Base-by-base conservation (phyloP, 2,329 filamentous ascomycete species). In the Xylariaceae sp. region DNA sequence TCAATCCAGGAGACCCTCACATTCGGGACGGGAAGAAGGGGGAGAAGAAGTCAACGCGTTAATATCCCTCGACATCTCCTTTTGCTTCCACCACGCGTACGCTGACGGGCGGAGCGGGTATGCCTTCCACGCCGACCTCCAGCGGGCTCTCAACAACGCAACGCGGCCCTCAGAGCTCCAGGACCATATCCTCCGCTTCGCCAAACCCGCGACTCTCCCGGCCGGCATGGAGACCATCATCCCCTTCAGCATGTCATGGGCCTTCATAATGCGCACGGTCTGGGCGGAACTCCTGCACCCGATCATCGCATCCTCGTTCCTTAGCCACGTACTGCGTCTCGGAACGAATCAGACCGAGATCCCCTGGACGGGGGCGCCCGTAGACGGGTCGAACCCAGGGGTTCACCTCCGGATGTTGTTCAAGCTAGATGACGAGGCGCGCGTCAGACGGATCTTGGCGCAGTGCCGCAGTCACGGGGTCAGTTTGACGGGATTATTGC, bases 61-160 rank as follows among this genome's bases (percentile, higher is more conserved):
- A 21, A 30, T 62, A 4, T 61, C 67, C 5, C 60, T 74, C 32
- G 73, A 80, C 46, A 55, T 80, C 12, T 57, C 74, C 5, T 79
- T 82, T 57, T 69, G 72, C 5, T 78, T 70, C 32, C 80, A 84
- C 56, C 80, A 84, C 58, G 70, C 73, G 0, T 67, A 83, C 16
- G 71, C 72, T 21, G 81, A 84, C 57, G 81, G 81, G 1, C 68
- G 72, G 12, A 74, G 75, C 57, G 76, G 74, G 0, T 66, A 68
- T 26, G 61, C 72, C 1, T 81, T 84, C 57, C 80, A 84, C 56
- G 65, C 71, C 29, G 67, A 70, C 1, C 65, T 84, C 0, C 69
- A 78, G 3, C 59, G 66, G 2, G 72, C 76, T 3, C 67, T 83
- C 2, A 73, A 71, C 52, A 49, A 22, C 12, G 22, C 7, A 8